phyloP scores from a whole-genome alignment of 495 filamentous ascomycete genomes.

The Xylaria bambusicola region DNA sequence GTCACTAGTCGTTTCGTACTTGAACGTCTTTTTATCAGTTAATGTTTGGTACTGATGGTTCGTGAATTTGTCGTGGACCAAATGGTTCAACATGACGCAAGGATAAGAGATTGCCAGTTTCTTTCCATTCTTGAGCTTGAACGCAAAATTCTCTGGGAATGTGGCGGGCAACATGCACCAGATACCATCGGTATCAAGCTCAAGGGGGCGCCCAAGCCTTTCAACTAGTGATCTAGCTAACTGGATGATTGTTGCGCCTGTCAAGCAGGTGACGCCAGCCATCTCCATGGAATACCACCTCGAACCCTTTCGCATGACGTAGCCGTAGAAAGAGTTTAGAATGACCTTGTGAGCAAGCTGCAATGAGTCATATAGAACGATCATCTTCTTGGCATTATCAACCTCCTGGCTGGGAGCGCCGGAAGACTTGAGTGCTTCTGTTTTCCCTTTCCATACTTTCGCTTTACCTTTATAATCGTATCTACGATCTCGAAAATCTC shows the following conservation, averaged over 20 bases:
- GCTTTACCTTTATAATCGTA: conserved; percentile 98
- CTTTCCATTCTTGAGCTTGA: conserved; percentile 92
- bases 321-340: conserved; percentile 98
- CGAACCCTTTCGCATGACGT: conserved; percentile 98
- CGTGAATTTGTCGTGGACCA: conserved; percentile 92
- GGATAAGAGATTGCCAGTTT: conserved; percentile 95
- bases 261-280: conserved; percentile 97
- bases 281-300: conserved; percentile 99
- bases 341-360: conserved; percentile 99
- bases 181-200: conserved; percentile 99
- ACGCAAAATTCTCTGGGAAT: conserved; percentile 95
- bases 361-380: conserved; percentile 90
- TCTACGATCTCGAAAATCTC: conserved; percentile 89
- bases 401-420: conserved; percentile 77
- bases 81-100: conserved; percentile 98
- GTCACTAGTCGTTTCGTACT: conserved; percentile 93
- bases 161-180: conserved; percentile 99
- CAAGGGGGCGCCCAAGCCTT: conserved; percentile 86
- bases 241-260: conserved; percentile 95
- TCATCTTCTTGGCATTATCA: conserved; percentile 98
- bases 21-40: conserved; percentile 73
- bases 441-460: conserved; percentile 98
- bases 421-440: conserved; percentile 77
- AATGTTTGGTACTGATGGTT: conserved; percentile 97
- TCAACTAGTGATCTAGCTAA: conserved; percentile 95